Conservation (phyloP, 305 asterid genomes). For the Solanum chacoense region DNA sequence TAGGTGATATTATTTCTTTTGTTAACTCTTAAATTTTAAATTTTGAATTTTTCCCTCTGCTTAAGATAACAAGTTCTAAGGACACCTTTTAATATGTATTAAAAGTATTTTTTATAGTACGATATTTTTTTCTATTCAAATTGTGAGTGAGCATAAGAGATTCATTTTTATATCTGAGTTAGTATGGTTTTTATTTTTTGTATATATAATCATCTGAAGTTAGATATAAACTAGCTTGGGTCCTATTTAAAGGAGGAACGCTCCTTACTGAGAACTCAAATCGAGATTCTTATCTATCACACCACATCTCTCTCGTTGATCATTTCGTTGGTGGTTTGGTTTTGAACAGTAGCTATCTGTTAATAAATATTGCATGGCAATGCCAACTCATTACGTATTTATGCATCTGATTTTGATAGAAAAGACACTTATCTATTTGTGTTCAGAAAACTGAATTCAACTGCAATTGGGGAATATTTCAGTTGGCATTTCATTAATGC, state of each 20-base stretch:
- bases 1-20: background rate
- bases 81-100: background rate
- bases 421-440: background rate
- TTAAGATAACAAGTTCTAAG: background rate
- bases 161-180: background rate
- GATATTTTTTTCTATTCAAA: too few species aligned
- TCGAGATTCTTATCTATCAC: background rate
- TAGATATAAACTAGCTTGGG: background rate
- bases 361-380: background rate
- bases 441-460: background rate
- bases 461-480: background rate
- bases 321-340: background rate
- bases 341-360: background rate
- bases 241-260: background rate
- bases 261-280: background rate
- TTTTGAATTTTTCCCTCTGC: background rate
- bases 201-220: background rate
- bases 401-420: background rate
- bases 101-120: too few species aligned
- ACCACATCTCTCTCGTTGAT: background rate
- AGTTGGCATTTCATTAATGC: slow-evolving; percentile 3
- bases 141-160: background rate
- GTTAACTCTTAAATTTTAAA: background rate
- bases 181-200: background rate
- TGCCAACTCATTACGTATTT: background rate